Evolutionary conservation across 73 alveolate genomes (phyloP).

Genomic region (Effrenium voratum): DNA sequence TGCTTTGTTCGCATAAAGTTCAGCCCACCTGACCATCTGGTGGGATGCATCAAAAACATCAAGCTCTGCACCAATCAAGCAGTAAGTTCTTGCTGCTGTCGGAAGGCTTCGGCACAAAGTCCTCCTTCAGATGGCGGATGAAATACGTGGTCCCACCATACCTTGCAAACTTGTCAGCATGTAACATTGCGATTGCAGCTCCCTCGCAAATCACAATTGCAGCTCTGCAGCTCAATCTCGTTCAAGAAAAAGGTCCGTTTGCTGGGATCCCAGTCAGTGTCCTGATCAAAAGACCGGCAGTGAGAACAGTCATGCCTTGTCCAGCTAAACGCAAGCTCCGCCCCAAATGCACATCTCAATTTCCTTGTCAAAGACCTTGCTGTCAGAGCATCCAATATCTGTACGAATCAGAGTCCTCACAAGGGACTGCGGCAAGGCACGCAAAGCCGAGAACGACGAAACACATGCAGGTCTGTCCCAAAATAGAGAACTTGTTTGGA

Average conservation of each 20-base stretch:
- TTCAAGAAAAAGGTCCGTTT: constrained; percentile 78
- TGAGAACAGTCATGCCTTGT: too few species aligned
- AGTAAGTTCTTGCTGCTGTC: not conserved
- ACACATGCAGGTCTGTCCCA: too few species aligned
- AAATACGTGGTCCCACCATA: constrained; percentile 92
- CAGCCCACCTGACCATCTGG: constrained; percentile 40
- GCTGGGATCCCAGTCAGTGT: constrained; percentile 79
- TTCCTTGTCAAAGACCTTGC: constrained; percentile 77
- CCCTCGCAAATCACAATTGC: not conserved
- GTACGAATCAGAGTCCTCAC: constrained; percentile 91
- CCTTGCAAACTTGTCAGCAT: not conserved
- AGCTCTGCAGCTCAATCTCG: constrained; percentile 94
- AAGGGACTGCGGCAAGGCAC: not conserved
- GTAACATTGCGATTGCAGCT: not conserved
- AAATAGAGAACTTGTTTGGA: too few species aligned
- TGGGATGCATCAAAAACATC: not conserved
- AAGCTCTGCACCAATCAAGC: too few species aligned
- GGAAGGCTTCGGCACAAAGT: constrained; percentile 28
- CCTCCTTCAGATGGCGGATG: constrained; percentile 92
- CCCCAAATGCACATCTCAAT: not conserved
- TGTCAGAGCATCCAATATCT: constrained; percentile 89
- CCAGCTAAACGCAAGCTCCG: too few species aligned
- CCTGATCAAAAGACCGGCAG: too few species aligned
- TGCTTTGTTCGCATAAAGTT: constrained; percentile 54
- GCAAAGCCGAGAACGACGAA: not conserved